Conservation (phyloP, 2,329 filamentous ascomycete species). For the Trichoderma brevicompactum region DNA sequence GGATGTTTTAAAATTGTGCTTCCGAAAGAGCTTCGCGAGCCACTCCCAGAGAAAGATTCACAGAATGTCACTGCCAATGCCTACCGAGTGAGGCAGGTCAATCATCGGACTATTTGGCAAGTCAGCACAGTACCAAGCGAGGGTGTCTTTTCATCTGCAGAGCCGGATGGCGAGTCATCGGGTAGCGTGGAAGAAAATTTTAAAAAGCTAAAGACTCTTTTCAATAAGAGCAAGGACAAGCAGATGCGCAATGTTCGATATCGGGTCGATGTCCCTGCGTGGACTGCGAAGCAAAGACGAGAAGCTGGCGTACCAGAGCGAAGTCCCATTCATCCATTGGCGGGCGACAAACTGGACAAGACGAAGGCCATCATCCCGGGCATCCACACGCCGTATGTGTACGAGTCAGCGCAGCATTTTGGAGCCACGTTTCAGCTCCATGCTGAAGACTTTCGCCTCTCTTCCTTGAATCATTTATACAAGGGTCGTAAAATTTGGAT, state of each 20-base stretch:
- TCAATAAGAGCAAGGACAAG: conserved; percentile 42
- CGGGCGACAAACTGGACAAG: conserved; percentile 44
- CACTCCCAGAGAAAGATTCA: conserved; percentile 40
- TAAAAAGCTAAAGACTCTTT: conserved; percentile 43
- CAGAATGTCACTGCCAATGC: conserved; percentile 43
- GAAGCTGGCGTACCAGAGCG: conserved; percentile 44
- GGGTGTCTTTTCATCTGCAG: conserved; percentile 40
- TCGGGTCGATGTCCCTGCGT: conserved; percentile 46
- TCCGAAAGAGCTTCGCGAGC: conserved; percentile 39
- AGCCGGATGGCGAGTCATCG: conserved; percentile 34
- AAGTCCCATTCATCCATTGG: conserved; percentile 46
- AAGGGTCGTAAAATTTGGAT: conserved; percentile 49
- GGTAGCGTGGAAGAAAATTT: conserved; percentile 38
- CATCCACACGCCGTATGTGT: conserved; percentile 48
- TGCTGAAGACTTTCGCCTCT: conserved; percentile 47
- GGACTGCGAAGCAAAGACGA: conserved; percentile 43
- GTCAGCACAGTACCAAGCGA: conserved; percentile 43
- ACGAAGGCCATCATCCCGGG: conserved; percentile 47
- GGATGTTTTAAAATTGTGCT: conserved; percentile 48
- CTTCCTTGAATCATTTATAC: conserved; percentile 47
- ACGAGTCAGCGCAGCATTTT: conserved; percentile 46
- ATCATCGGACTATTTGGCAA: conserved; percentile 44
- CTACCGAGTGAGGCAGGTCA: conserved; percentile 43
- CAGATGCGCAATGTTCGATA: conserved; percentile 47
- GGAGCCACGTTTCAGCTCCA: conserved; percentile 48